phyloP scores from a whole-genome alignment of 164 flowering plant species.

The Macadamia tetraphylla region DNA sequence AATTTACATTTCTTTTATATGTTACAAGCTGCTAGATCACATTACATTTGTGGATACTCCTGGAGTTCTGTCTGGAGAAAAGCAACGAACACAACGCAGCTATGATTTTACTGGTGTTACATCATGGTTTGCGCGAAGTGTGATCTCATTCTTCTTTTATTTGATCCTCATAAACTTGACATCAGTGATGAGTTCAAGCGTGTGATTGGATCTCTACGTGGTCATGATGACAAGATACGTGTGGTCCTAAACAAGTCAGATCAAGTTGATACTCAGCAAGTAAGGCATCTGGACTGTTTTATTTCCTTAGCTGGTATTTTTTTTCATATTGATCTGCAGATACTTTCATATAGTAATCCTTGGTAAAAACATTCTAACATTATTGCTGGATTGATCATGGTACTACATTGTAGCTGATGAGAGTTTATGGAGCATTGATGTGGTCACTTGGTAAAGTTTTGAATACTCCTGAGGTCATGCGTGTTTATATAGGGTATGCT shows the following conservation, averaged over 20 bases:
- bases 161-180: constrained; percentile 97
- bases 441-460: constrained; percentile 98
- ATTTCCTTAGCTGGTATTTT: neutral
- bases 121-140: constrained; percentile 99
- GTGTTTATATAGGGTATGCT: constrained; percentile 94
- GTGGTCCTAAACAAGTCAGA: constrained; percentile 97
- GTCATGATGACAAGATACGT: constrained; percentile 96
- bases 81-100: constrained; percentile 90
- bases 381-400: neutral
- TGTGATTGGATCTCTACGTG: constrained; percentile 87
- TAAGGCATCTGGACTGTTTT: constrained; percentile 19
- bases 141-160: constrained; percentile 83
- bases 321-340: neutral
- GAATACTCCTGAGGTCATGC: constrained; percentile 87
- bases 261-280: constrained; percentile 98
- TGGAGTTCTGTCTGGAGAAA: constrained; percentile 96
- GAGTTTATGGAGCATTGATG: constrained; percentile 98
- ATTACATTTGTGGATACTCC: constrained; percentile 95
- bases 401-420: constrained; percentile 38
- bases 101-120: constrained; percentile 98
- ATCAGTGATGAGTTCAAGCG: constrained; percentile 96
- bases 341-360: neutral
- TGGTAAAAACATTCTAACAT: neutral
- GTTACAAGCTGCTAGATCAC: constrained; percentile 77
- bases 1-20: constrained; percentile 9